These are phyloP conservation scores for Metarhizium guizhouense DNA, from an alignment of 2,329 filamentous ascomycete genomes.

Conservation along the genomic window DNA sequence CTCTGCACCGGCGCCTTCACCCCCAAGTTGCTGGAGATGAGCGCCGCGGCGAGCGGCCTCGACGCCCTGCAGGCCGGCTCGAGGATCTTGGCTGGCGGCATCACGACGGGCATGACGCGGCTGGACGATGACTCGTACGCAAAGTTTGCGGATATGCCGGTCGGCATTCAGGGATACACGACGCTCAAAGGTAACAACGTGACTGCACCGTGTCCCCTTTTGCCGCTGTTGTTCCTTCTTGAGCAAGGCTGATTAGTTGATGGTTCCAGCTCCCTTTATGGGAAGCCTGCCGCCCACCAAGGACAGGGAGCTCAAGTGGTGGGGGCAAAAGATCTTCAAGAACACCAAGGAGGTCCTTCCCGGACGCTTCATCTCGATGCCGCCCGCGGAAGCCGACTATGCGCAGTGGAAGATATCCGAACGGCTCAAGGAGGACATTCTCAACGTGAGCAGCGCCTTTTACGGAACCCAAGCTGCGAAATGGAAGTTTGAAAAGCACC, in stretches of 20 bases:
- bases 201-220: neutral
- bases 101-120: constrained; percentile 48
- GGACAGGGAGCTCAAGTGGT: constrained; percentile 47
- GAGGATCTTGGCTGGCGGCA: constrained; percentile 49
- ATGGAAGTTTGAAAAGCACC: constrained; percentile 53
- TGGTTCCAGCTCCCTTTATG: constrained; percentile 42
- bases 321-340: constrained; percentile 51
- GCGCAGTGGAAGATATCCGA: constrained; percentile 52
- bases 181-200: constrained; percentile 19
- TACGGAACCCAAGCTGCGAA: constrained; percentile 46
- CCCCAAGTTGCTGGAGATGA: constrained; percentile 42
- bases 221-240: constrained; percentile 7
- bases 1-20: constrained; percentile 51
- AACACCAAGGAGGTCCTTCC: constrained; percentile 45
- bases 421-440: constrained; percentile 48
- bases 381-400: constrained; percentile 47
- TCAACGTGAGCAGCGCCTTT: constrained; percentile 46
- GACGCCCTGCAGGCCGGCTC: constrained; percentile 40
- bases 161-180: constrained; percentile 32
- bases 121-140: constrained; percentile 37
- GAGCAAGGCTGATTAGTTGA: constrained; percentile 15
- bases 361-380: constrained; percentile 45
- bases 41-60: constrained; percentile 36
- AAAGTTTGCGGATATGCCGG: constrained; percentile 40
- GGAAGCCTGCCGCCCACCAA: constrained; percentile 47